A percentile compares a stretch with the other conserved stretches of the same genome.
Evolutionary conservation across 768 basidiomycete genomes (phyloP).

Genomic region (Leucosporidium yakuticum): DNA sequence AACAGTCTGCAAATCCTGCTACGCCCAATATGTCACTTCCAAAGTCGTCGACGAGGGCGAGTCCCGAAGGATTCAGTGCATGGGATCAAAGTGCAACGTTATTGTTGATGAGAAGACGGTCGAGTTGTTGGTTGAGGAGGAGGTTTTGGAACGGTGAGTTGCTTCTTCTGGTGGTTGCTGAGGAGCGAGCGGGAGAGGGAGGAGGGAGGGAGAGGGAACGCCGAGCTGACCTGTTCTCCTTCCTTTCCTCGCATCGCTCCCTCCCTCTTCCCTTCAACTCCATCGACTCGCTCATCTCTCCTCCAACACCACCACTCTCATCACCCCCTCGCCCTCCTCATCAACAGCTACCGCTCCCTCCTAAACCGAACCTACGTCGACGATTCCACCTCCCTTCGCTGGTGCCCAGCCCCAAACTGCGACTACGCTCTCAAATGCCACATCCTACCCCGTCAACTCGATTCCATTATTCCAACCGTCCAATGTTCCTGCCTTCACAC

Average conservation of each 20-base stretch:
- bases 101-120: slow-evolving; percentile 45
- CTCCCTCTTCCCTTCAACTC: background rate
- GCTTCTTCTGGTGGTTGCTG: slow-evolving; percentile 26
- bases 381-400: slow-evolving; percentile 74
- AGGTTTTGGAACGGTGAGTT: slow-evolving; percentile 46
- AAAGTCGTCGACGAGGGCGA: slow-evolving; percentile 44
- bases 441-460: slow-evolving; percentile 67
- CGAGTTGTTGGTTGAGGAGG: slow-evolving; percentile 53
- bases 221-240: background rate
- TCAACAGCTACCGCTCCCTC: slow-evolving; percentile 74
- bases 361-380: slow-evolving; percentile 84
- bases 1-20: slow-evolving; percentile 41
- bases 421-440: slow-evolving; percentile 88
- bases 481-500: slow-evolving; percentile 70
- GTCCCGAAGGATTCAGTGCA: slow-evolving; percentile 47
- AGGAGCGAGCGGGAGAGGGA: background rate
- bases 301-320: background rate
- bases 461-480: slow-evolving; percentile 80
- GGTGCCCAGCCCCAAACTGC: slow-evolving; percentile 92
- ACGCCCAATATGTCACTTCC: slow-evolving; percentile 33
- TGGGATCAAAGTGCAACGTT: slow-evolving; percentile 46
- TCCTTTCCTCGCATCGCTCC: background rate
- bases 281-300: background rate
- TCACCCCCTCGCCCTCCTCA: no score
- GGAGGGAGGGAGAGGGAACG: background rate